Evolutionary conservation across 2,329 filamentous ascomycete species (phyloP).

Genomic region (Gaeumannomyces tritici): DNA sequence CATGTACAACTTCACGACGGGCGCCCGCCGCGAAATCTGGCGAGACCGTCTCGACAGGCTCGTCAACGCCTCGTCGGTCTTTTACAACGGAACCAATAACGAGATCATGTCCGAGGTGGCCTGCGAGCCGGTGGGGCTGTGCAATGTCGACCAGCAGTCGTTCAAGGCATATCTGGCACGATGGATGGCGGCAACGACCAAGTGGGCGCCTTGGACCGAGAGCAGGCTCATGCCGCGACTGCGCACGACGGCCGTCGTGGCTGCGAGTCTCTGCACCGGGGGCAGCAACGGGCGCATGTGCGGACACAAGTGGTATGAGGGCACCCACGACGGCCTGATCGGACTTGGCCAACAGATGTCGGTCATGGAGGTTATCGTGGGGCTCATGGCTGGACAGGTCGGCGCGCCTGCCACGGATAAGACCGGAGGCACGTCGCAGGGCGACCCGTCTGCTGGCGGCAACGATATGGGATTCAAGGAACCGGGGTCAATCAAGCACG

Average conservation of each 20-base stretch:
- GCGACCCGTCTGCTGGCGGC: slow-evolving; percentile 35
- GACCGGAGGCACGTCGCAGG: slow-evolving; percentile 40
- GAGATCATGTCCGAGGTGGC: slow-evolving; percentile 56
- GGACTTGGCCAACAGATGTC: slow-evolving; percentile 66
- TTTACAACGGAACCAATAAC: slow-evolving; percentile 41
- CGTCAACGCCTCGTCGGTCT: slow-evolving; percentile 40
- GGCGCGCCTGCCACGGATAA: slow-evolving; percentile 26
- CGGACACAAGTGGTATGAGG: slow-evolving; percentile 42
- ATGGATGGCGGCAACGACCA: slow-evolving; percentile 52
- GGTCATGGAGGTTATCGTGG: slow-evolving; percentile 54
- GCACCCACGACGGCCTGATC: slow-evolving; percentile 37
- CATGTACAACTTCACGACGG: slow-evolving; percentile 54
- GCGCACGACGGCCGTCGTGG: slow-evolving; percentile 44
- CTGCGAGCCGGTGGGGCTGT: slow-evolving; percentile 52
- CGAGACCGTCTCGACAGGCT: slow-evolving; percentile 47
- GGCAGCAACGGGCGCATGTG: slow-evolving; percentile 48
- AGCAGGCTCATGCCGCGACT: slow-evolving; percentile 43
- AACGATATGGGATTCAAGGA: slow-evolving; percentile 31
- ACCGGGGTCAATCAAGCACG: slow-evolving; percentile 10
- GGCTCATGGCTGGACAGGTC: slow-evolving; percentile 42
- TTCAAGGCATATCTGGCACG: slow-evolving; percentile 55
- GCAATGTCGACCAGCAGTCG: slow-evolving; percentile 52
- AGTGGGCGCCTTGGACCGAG: slow-evolving; percentile 53
- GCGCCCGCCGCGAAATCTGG: slow-evolving; percentile 34
- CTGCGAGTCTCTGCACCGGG: slow-evolving; percentile 46